Evolutionary conservation across 1,284 basidiomycete species (phyloP).

Genomic region (Sphaerobolus stellatus): DNA sequence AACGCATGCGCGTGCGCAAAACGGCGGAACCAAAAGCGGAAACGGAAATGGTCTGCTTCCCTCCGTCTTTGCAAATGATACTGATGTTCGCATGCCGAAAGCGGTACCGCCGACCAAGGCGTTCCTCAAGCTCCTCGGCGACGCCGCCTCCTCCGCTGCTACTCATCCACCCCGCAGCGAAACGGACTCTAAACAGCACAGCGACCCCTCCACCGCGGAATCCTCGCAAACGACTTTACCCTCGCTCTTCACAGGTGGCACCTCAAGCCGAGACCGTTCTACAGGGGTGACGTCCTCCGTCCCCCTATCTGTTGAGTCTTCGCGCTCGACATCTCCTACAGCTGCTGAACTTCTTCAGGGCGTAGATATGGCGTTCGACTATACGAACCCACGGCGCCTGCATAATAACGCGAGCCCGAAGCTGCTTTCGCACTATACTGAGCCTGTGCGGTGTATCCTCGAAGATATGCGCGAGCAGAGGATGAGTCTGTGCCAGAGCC

Average conservation of each 20-base stretch:
- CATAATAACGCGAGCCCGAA: constrained; percentile 56
- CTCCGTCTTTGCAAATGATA: neutral
- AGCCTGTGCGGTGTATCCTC: constrained; percentile 75
- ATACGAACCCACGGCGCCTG: constrained; percentile 57
- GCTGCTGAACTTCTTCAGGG: constrained; percentile 1
- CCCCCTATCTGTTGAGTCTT: constrained; percentile 11
- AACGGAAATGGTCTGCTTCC: neutral
- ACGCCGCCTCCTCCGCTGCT: too few species aligned
- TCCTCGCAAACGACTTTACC: constrained; percentile 7
- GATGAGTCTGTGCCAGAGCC: constrained; percentile 88
- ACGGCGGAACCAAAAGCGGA: neutral
- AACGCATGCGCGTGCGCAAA: too few species aligned
- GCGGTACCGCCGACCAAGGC: neutral
- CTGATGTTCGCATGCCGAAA: neutral
- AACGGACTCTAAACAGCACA: neutral
- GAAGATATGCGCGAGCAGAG: constrained; percentile 90
- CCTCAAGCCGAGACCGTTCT: neutral
- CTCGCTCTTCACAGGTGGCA: constrained; percentile 4
- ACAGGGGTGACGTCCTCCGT: constrained; percentile 6
- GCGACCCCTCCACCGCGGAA: neutral
- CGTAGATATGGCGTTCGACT: constrained; percentile 39
- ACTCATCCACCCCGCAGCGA: constrained; percentile 1
- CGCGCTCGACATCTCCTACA: constrained; percentile 10
- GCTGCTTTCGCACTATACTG: constrained; percentile 58
- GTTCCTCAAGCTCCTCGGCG: too few species aligned